Evolutionary conservation across 495 filamentous ascomycete genomes (phyloP).

Genomic region (Wilcoxina mikolae): DNA sequence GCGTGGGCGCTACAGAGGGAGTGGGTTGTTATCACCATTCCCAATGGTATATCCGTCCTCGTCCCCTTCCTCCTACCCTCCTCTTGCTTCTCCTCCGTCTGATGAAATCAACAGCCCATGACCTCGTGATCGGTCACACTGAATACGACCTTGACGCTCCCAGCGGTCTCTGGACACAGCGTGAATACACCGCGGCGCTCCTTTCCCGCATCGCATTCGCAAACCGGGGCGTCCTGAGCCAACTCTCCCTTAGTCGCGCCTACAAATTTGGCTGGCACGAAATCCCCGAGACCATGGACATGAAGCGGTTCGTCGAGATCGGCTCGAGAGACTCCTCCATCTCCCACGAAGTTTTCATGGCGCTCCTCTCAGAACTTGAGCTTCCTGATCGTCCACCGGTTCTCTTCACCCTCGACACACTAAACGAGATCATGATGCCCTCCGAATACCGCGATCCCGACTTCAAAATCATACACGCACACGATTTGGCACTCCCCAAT

Average conservation of each 20-base stretch:
- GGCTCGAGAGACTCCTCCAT: slow-evolving; percentile 59
- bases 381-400: slow-evolving; percentile 51
- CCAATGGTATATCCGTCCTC: slow-evolving; percentile 80
- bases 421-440: slow-evolving; percentile 60
- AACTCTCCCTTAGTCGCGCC: slow-evolving; percentile 41
- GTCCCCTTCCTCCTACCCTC: too few species aligned
- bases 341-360: slow-evolving; percentile 68
- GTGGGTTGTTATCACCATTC: slow-evolving; percentile 80
- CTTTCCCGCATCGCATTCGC: slow-evolving; percentile 55
- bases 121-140: slow-evolving; percentile 61
- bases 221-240: slow-evolving; percentile 48
- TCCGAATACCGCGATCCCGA: slow-evolving; percentile 55
- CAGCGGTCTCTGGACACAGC: slow-evolving; percentile 57
- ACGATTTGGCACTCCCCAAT: slow-evolving; percentile 64
- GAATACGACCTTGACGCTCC: slow-evolving; percentile 56
- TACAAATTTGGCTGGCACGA: slow-evolving; percentile 47
- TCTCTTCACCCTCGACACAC: slow-evolving; percentile 60
- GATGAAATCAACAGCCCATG: slow-evolving; percentile 47
- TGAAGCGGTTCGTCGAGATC: slow-evolving; percentile 51
- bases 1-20: slow-evolving; percentile 65
- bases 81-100: background rate
- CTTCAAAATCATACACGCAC: slow-evolving; percentile 65
- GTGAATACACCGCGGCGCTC: slow-evolving; percentile 54
- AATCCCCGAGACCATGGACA: slow-evolving; percentile 43
- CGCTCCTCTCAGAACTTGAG: slow-evolving; percentile 60